Conservation (phyloP, 805 yeast species). For the Blastobotrys attinorum region DNA sequence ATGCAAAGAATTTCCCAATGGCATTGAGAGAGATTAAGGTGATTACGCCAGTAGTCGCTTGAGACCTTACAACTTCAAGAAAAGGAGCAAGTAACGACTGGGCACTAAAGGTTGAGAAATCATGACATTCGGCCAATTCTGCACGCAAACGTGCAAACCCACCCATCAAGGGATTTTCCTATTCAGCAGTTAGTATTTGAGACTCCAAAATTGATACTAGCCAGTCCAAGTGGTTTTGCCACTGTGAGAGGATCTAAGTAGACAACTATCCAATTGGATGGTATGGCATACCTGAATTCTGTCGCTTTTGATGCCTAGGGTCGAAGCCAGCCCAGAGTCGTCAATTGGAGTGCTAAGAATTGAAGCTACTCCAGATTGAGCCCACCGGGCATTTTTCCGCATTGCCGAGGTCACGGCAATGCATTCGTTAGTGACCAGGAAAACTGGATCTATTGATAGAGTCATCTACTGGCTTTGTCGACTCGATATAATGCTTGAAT, state of each 20-base stretch:
- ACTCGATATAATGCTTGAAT: background rate
- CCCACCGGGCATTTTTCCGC: conserved; percentile 78
- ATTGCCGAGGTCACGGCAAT: conserved; percentile 78
- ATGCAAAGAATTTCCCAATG: conserved; percentile 61
- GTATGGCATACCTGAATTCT: no score
- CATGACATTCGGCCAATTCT: conserved; percentile 50
- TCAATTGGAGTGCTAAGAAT: conserved; percentile 54
- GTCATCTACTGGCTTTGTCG: no score
- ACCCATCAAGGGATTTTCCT: conserved; percentile 59
- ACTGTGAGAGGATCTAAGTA: no score
- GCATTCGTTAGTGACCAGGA: conserved; percentile 83
- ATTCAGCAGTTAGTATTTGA: no score
- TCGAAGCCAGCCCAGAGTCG: background rate
- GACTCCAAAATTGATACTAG: no score
- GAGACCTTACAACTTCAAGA: conserved; percentile 70
- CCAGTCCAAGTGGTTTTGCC: no score
- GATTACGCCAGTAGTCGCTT: conserved; percentile 77
- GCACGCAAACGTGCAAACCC: conserved; percentile 74
- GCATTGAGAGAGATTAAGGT: conserved; percentile 77
- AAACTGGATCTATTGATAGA: conserved; percentile 59
- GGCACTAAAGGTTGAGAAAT: conserved; percentile 54
- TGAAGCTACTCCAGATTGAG: conserved; percentile 74
- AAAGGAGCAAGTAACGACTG: conserved; percentile 80
- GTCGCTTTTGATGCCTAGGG: no score
- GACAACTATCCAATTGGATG: no score